Base-by-base conservation (phyloP, 345 rosid genomes). In the Dovyalis caffra region DNA sequence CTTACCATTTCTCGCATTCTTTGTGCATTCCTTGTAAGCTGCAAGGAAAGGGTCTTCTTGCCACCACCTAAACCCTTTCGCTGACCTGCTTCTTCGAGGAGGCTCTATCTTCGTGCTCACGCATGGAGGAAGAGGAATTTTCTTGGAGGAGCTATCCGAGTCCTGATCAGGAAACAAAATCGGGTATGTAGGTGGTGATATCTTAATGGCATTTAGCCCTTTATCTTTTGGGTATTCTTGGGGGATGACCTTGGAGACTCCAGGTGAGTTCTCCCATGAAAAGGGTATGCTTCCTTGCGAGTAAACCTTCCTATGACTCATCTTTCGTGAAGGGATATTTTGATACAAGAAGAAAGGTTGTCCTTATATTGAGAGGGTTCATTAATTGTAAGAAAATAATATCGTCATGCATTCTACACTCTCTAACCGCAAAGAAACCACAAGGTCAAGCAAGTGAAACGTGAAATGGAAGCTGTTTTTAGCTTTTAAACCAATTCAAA, bases 251-350 rank as follows among this genome's bases (percentile, higher is more conserved):
- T 86, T 90, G 64, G 92, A 87, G 65, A 90, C 75, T 5, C 95
- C 95, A 2, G 92, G 92, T 23, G 75, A 79, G 77, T 85, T 83
- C 76, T 90, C 95, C 92, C 92, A 90, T 6, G 92, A 88, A 70
- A 88, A 90, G 71, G 95, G 92, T 76, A 90, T 72, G 83, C 78
- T 88, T 25, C 95, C 91, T 23, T 86, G 89, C 23, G 95, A 90
- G 26, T 62, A 70, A 64, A 84, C 83, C 69, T 84, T 84, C 56
- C 83, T 64, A 67, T 76, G 84, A 66, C 76, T 79, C 87, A 82
- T 81, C 16, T 72, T 40, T 31, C 35, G 6, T 43, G 33, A 23
- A 3, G 15, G 1, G 31, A 49, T 0, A 0, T 28, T 23, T 26
- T 6, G 32, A 29, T 64, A 26, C 5, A 20, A 21, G 33, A 9